Conservation (phyloP, 2,329 filamentous ascomycete species). For the Penicillium decumbens region DNA sequence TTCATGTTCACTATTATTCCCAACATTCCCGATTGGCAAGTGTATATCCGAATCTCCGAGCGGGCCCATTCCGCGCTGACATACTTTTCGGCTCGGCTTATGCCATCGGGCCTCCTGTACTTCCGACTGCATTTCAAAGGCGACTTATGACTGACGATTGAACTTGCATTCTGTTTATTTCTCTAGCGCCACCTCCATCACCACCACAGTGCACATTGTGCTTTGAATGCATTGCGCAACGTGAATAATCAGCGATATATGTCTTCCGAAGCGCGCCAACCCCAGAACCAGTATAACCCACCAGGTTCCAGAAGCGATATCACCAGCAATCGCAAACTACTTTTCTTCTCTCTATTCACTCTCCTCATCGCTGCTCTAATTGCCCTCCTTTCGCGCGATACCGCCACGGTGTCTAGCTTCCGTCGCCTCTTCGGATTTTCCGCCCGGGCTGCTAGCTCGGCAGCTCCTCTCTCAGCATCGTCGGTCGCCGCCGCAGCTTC, state of each 20-base stretch:
- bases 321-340: conserved; percentile 7
- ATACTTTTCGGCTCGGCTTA: conserved; percentile 17
- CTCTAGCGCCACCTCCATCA: neutral
- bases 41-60: neutral
- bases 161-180: neutral
- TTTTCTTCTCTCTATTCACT: conserved; percentile 17
- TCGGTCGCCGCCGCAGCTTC: conserved; percentile 2
- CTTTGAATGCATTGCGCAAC: neutral
- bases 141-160: neutral
- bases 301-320: conserved; percentile 2
- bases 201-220: neutral
- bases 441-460: conserved; percentile 7
- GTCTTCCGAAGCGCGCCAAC: conserved; percentile 17
- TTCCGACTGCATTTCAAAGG: neutral
- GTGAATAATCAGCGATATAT: conserved; percentile 15
- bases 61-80: conserved; percentile 26
- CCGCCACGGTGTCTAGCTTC: conserved; percentile 28
- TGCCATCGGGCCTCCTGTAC: conserved; percentile 9
- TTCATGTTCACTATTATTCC: neutral
- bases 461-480: neutral
- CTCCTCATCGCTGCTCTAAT: conserved; percentile 20
- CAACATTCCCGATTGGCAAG: neutral
- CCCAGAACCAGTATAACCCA: neutral
- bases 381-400: conserved; percentile 16
- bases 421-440: conserved; percentile 23